Conservation (phyloP, 2,329 filamentous ascomycete genomes). For the Aspergillus piperis region DNA sequence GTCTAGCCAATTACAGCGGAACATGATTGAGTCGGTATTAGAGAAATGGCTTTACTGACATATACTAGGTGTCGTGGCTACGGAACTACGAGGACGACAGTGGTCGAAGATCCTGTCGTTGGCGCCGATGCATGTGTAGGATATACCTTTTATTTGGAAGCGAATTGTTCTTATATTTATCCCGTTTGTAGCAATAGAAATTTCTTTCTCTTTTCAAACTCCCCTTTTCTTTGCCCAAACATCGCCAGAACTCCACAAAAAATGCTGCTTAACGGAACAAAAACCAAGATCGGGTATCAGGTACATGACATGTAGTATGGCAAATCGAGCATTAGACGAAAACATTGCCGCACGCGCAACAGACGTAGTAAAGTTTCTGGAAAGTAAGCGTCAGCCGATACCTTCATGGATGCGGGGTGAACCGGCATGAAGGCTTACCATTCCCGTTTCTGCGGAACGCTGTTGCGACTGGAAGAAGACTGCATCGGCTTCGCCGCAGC, state of each 20-base stretch:
- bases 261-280: constrained; percentile 14
- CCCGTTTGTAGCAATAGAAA: constrained; percentile 35
- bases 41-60: constrained; percentile 19
- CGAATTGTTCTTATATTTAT: constrained; percentile 28
- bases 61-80: constrained; percentile 74
- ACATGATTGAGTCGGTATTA: too few species aligned
- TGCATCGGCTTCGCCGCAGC: constrained; percentile 82
- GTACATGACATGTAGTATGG: constrained; percentile 1
- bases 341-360: constrained; percentile 89
- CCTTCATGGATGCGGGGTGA: background rate
- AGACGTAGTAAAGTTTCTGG: constrained; percentile 91
- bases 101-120: constrained; percentile 98
- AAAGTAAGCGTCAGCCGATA: constrained; percentile 19
- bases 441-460: constrained; percentile 93
- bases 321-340: constrained; percentile 50
- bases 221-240: constrained; percentile 6
- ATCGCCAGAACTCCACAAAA: constrained; percentile 26
- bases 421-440: constrained; percentile 64
- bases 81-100: constrained; percentile 85
- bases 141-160: constrained; percentile 35
- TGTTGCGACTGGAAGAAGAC: constrained; percentile 99
- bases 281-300: constrained; percentile 21
- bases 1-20: constrained; percentile 22
- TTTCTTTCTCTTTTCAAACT: constrained; percentile 12
- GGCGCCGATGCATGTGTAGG: constrained; percentile 77